A percentile compares a stretch with the other conserved stretches of the same genome.
Evolutionary conservation across 1,284 basidiomycete genomes (phyloP).

Genomic region (Ceratorhiza oryzae-sativae): DNA sequence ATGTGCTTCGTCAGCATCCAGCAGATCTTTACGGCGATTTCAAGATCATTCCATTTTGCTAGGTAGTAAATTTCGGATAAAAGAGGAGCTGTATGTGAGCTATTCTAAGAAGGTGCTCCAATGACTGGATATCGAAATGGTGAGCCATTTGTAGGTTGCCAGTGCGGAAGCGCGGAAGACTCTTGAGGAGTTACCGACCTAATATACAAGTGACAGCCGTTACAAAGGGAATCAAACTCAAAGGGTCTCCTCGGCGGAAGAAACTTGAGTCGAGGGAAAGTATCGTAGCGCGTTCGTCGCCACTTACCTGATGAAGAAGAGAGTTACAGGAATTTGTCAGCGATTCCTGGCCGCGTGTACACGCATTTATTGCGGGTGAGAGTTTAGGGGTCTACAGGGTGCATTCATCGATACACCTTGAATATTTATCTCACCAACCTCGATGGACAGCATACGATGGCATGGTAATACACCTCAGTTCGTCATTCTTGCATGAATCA

Average conservation of each 20-base stretch:
- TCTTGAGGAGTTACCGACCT: background rate
- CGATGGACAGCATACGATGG: background rate
- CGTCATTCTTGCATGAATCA: background rate
- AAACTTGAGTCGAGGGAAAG: background rate
- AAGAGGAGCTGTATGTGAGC: background rate
- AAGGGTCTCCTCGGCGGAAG: background rate
- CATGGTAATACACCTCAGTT: background rate
- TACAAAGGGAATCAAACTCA: background rate
- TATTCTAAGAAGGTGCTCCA: background rate
- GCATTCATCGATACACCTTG: background rate
- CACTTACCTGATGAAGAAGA: conserved; percentile 15
- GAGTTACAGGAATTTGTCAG: background rate
- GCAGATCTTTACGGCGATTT: background rate
- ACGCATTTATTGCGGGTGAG: background rate
- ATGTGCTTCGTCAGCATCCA: background rate
- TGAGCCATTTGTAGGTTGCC: background rate
- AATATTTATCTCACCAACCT: background rate
- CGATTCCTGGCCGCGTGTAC: background rate
- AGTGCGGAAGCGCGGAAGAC: background rate
- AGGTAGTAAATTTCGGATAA: background rate
- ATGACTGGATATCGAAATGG: background rate
- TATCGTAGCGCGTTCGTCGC: background rate
- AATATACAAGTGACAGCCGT: no score
- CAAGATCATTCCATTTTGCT: background rate
- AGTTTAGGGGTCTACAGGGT: background rate